Evolutionary conservation across 2,329 filamentous ascomycete genomes (phyloP).

Genomic region (Cercospora brassicicola): DNA sequence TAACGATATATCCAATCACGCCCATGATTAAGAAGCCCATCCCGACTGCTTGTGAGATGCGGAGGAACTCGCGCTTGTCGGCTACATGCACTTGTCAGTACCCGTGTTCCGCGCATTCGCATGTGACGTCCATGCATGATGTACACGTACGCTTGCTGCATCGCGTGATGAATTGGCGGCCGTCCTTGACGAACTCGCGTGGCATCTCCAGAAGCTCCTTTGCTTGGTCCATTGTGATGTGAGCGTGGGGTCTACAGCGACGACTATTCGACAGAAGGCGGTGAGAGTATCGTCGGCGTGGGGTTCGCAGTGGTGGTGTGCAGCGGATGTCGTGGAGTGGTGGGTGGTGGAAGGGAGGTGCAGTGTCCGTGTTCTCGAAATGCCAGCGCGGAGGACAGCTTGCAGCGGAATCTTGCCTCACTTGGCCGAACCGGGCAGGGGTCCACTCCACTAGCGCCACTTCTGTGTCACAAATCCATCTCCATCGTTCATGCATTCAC

Average conservation of each 20-base stretch:
- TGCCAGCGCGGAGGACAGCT: slow-evolving; percentile 12
- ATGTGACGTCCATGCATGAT: not conserved
- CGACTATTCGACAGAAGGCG: not conserved
- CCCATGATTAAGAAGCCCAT: slow-evolving; percentile 71
- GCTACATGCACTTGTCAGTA: slow-evolving; percentile 41
- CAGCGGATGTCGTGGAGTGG: not conserved
- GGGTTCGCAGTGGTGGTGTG: not conserved
- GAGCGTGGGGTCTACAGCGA: not conserved
- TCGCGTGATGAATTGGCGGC: slow-evolving; percentile 51
- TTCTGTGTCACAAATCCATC: not conserved
- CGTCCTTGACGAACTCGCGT: slow-evolving; percentile 61
- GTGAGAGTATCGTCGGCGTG: not conserved
- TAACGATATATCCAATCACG: slow-evolving; percentile 68
- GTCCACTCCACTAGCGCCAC: not conserved
- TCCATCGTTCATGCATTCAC: not conserved
- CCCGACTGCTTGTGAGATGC: slow-evolving; percentile 65
- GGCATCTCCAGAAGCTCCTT: slow-evolving; percentile 70
- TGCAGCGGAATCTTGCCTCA: slow-evolving; percentile 12
- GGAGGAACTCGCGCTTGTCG: slow-evolving; percentile 59
- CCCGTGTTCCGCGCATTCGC: not conserved
- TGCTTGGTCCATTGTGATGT: slow-evolving; percentile 56
- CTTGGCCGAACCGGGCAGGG: slow-evolving; percentile 4
- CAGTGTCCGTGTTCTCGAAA: slow-evolving; percentile 9
- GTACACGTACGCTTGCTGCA: slow-evolving; percentile 50
- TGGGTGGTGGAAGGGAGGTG: slow-evolving; percentile 9